These are phyloP conservation scores for Coemansia sp. DNA, from an alignment of 192 early-diverging fungal species.

Conservation along the genomic window DNA sequence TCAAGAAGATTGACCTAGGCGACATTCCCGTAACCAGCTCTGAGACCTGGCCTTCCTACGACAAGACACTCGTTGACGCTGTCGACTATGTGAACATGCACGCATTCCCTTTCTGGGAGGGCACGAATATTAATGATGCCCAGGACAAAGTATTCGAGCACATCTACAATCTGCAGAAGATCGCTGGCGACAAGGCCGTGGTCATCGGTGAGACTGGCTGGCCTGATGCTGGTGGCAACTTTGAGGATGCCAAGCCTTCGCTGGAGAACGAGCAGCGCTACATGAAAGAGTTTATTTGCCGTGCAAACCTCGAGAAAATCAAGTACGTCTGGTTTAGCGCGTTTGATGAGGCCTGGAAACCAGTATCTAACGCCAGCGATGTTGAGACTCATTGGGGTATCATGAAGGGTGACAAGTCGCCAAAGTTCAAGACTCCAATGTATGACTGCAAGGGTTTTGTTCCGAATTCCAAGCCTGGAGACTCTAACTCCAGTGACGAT, in stretches of 20 bases:
- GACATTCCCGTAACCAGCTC: constrained; percentile 46
- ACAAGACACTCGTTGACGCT: constrained; percentile 50
- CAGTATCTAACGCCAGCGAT: constrained; percentile 48
- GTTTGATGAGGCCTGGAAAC: constrained; percentile 72
- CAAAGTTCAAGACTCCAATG: constrained; percentile 47
- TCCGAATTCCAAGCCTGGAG: constrained; percentile 21
- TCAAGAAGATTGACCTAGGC: constrained; percentile 39
- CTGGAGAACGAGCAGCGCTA: constrained; percentile 63
- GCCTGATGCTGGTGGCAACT: constrained; percentile 57
- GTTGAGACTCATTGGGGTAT: constrained; percentile 58
- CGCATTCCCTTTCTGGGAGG: constrained; percentile 70
- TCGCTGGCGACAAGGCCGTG: constrained; percentile 56
- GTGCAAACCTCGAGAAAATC: constrained; percentile 56
- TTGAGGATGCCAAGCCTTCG: constrained; percentile 56
- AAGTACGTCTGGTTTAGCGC: constrained; percentile 69
- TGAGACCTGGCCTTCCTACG: constrained; percentile 54
- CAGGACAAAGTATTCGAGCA: constrained; percentile 59
- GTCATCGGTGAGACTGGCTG: constrained; percentile 71
- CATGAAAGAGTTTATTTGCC: constrained; percentile 60
- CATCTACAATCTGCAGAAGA: constrained; percentile 46
- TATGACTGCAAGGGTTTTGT: constrained; percentile 52
- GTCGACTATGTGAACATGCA: constrained; percentile 64
- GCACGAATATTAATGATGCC: constrained; percentile 46
- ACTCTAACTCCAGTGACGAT: background rate
- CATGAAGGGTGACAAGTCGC: constrained; percentile 45